These are phyloP conservation scores for Chrysoporthe cubensis DNA, from an alignment of 2,329 filamentous ascomycete species.

Conservation along the genomic window DNA sequence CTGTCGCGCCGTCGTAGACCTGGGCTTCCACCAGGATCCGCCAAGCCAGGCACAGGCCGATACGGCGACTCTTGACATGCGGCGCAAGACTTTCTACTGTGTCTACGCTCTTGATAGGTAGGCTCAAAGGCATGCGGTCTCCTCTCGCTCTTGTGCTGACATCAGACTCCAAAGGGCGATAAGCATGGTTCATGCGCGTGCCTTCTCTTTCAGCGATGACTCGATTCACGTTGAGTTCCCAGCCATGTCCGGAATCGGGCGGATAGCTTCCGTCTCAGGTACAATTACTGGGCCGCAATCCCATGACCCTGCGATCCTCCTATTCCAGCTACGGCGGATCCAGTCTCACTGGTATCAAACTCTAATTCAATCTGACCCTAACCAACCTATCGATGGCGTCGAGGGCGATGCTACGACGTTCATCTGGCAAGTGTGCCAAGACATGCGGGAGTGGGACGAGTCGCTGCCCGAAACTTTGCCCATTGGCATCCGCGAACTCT, in stretches of 20 bases:
- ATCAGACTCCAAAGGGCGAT: constrained; percentile 63
- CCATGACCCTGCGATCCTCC: constrained; percentile 72
- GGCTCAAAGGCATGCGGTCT: constrained; percentile 31
- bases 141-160: constrained; percentile 32
- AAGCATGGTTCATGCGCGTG: constrained; percentile 82
- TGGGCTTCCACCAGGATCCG: constrained; percentile 92
- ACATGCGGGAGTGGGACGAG: constrained; percentile 81
- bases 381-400: constrained; percentile 55
- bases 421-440: constrained; percentile 75
- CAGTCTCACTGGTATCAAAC: constrained; percentile 91
- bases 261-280: constrained; percentile 46
- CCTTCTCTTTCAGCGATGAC: constrained; percentile 93
- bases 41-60: constrained; percentile 70
- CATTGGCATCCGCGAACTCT: constrained; percentile 70
- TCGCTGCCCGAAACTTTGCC: constrained; percentile 70
- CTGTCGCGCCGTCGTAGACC: constrained; percentile 82
- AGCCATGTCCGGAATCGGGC: constrained; percentile 48
- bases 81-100: constrained; percentile 86
- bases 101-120: constrained; percentile 88
- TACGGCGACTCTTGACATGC: constrained; percentile 72
- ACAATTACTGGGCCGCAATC: constrained; percentile 51
- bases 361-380: constrained; percentile 77
- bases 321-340: constrained; percentile 82
- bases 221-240: constrained; percentile 82
- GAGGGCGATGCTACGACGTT: constrained; percentile 65